These are phyloP conservation scores for Fusarium sp. DNA, from an alignment of 2,329 filamentous ascomycete species.

Conservation along the genomic window DNA sequence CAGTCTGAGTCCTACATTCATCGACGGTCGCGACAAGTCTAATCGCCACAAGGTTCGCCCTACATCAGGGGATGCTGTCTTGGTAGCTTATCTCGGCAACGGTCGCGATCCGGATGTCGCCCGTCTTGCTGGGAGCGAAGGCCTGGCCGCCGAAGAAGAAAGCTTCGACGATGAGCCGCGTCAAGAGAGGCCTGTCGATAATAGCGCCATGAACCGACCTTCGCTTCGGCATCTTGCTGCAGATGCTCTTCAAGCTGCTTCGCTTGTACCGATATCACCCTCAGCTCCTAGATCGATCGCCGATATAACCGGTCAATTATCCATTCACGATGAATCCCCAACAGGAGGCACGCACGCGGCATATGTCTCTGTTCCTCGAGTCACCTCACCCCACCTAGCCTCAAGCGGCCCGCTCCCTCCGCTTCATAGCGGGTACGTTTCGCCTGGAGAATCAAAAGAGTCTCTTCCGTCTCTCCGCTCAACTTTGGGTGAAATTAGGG, in stretches of 20 bases:
- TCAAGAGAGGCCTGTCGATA: constrained; percentile 19
- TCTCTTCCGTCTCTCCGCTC: constrained; percentile 56
- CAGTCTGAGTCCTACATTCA: constrained; percentile 47
- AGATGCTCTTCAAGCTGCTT: constrained; percentile 47
- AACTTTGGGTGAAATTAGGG: constrained; percentile 51
- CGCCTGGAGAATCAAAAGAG: constrained; percentile 49
- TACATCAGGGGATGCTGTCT: constrained; percentile 73
- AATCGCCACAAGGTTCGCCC: constrained; percentile 65
- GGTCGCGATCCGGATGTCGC: constrained; percentile 75
- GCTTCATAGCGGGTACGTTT: constrained; percentile 51
- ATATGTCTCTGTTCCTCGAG: constrained; percentile 18
- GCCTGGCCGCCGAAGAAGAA: constrained; percentile 60
- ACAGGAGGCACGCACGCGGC: constrained; percentile 7
- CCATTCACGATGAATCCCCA: constrained; percentile 49
- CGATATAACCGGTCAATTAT: constrained; percentile 48
- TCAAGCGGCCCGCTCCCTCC: constrained; percentile 50
- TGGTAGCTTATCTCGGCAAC: constrained; percentile 73
- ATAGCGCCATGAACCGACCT: constrained; percentile 37
- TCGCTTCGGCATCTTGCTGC: constrained; percentile 48
- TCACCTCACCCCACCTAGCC: constrained; percentile 38
- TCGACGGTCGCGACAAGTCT: constrained; percentile 60
- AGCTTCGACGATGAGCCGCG: constrained; percentile 37
- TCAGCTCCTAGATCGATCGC: constrained; percentile 35
- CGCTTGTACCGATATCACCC: constrained; percentile 15
- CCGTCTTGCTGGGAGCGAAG: constrained; percentile 63